Percentiles rank a stretch among this genome's conserved stretches.
Evolutionary conservation across 73 alveolate genomes (phyloP).

Genomic region (Paraurostyla sp.): DNA sequence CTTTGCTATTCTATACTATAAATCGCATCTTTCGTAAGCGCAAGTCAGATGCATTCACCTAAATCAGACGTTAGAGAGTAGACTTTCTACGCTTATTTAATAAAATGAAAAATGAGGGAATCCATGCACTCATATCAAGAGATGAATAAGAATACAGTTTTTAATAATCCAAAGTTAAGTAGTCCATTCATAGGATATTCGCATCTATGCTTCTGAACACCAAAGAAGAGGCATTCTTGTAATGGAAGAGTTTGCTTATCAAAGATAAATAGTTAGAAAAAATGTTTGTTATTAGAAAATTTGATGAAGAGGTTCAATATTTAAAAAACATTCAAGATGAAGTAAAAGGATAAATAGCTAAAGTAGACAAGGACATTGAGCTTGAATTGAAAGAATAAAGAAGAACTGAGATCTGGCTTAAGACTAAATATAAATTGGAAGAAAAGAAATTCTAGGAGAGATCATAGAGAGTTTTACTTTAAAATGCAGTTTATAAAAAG

Average conservation of each 20-base stretch:
- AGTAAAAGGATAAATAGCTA: neutral
- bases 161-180: too few species aligned
- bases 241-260: neutral
- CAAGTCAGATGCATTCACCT: neutral
- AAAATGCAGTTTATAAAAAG: neutral
- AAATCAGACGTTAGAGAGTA: neutral
- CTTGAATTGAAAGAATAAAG: conserved; percentile 11
- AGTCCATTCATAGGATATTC: neutral
- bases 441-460: neutral
- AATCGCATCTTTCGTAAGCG: neutral
- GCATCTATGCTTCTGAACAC: neutral
- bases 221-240: neutral
- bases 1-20: neutral
- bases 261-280: neutral
- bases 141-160: neutral
- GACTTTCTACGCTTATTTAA: neutral
- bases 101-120: neutral
- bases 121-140: neutral
- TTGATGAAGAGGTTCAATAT: neutral
- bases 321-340: neutral
- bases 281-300: neutral
- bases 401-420: conserved; percentile 2
- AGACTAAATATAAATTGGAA: neutral
- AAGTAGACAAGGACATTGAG: neutral
- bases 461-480: neutral